Percentiles rank a stretch among this genome's conserved stretches.
Conservation (phyloP, 2,329 filamentous ascomycete genomes). For the Xylariaceae sp. region DNA sequence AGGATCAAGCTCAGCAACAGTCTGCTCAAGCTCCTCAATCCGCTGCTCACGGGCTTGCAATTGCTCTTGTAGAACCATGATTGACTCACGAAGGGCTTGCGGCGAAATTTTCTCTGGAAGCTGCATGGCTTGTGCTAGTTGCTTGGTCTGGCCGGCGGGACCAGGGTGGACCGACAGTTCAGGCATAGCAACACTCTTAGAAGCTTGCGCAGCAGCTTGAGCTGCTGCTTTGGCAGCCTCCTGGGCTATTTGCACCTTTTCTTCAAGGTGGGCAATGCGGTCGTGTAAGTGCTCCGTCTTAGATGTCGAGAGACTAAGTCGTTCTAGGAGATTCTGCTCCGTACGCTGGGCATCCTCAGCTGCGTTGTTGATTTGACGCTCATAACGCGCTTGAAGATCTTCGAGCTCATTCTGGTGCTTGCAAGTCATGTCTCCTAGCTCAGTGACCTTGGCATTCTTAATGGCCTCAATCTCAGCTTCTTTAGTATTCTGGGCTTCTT, state of each 20-base stretch:
- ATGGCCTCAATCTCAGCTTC: conserved; percentile 54
- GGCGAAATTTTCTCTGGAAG: conserved; percentile 88
- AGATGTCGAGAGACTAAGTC: conserved; percentile 80
- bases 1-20: conserved; percentile 72
- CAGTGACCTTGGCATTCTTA: conserved; percentile 51
- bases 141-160: conserved; percentile 49
- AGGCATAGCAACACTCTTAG: conserved; percentile 45
- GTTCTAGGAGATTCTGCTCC: conserved; percentile 81
- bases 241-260: conserved; percentile 89
- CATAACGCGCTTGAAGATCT: conserved; percentile 77
- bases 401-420: conserved; percentile 75
- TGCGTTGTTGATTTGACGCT: conserved; percentile 73
- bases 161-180: conserved; percentile 55
- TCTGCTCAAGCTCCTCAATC: conserved; percentile 85
- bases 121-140: conserved; percentile 51
- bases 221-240: conserved; percentile 85
- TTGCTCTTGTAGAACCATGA: conserved; percentile 95
- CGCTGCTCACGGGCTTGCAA: conserved; percentile 90
- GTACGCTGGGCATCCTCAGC: conserved; percentile 82
- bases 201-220: conserved; percentile 58
- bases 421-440: conserved; percentile 44
- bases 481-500: conserved; percentile 78
- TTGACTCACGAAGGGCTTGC: conserved; percentile 93
- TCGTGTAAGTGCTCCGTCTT: conserved; percentile 88
- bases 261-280: conserved; percentile 82